Evolutionary conservation across 2,329 filamentous ascomycete species (phyloP).

Genomic region (Scolecobasidium constrictum): DNA sequence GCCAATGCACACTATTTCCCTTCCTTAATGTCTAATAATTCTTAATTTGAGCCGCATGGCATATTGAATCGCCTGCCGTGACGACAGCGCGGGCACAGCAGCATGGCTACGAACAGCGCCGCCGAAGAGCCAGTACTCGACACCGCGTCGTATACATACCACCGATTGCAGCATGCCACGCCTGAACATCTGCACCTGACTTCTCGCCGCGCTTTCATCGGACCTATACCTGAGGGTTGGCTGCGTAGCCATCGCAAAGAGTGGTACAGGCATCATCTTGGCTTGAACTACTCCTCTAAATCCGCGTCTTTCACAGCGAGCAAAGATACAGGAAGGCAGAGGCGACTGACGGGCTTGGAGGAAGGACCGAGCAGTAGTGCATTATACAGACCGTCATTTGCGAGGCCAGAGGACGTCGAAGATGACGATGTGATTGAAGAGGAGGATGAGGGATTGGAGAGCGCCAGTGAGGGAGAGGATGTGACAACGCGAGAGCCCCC

Average conservation of each 20-base stretch:
- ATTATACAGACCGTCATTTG: background rate
- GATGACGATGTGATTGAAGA: constrained; percentile 17
- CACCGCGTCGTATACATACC: constrained; percentile 42
- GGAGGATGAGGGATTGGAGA: constrained; percentile 16
- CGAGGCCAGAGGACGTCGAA: background rate
- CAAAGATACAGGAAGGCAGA: constrained; percentile 30
- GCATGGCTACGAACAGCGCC: too few species aligned
- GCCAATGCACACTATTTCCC: too few species aligned
- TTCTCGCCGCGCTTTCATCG: constrained; percentile 52
- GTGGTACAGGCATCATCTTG: constrained; percentile 46
- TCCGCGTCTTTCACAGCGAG: constrained; percentile 42
- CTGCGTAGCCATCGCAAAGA: constrained; percentile 50
- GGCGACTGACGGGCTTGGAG: constrained; percentile 29
- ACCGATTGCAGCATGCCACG: constrained; percentile 49
- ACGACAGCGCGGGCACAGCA: too few species aligned
- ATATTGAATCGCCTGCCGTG: too few species aligned
- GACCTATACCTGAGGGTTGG: constrained; percentile 55
- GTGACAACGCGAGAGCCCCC: background rate
- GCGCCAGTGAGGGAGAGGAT: constrained; percentile 2
- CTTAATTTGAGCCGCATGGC: too few species aligned
- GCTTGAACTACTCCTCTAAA: constrained; percentile 31
- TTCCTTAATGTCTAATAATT: too few species aligned
- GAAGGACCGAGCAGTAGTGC: constrained; percentile 1
- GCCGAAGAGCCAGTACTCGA: too few species aligned
- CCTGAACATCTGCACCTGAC: constrained; percentile 52